Evolutionary conservation across 495 filamentous ascomycete species (phyloP), one percentile per base, ranked within the genome.

Genomic region (Glarea lozoyensis): DNA sequence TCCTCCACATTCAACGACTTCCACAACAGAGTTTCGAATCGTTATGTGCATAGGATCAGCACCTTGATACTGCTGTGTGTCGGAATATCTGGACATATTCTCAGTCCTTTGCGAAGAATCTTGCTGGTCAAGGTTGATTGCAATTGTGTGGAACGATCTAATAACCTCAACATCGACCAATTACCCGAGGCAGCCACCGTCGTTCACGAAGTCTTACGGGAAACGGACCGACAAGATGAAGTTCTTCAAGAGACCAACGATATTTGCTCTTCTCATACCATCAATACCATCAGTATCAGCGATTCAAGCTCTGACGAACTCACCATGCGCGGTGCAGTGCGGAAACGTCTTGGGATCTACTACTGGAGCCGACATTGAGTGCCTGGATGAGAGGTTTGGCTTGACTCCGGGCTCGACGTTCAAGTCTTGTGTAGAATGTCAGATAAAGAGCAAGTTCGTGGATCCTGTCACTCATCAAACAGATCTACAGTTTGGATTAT

Each of bases 401-500:
- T 64, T 67, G 1, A 40, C 45, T 0, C 59, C 52, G 9, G 79
- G 78, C 1, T 60, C 54, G 19, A 60, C 61, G 33, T 84, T 80
- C 48, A 55, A 79, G 50, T 58, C 64, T 6, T 84, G 80, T 40
- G 40, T 81, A 19, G 58, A 62, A n/a, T 84, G 80, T 45, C 56
- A 76, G 39, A 59, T 81, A 48, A 55, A 66, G n/a, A 82, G 78
- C 42, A 60, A 62, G 5, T 73, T 67, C 43, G 47, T 63, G 12
- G 70, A 75, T 56, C 48, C 59, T 0, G 31, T 37, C 0, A 66
- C 63, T 0, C 65, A 66, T 11, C 66, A 77, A 55, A 68, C 68
- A 3, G 78, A 84, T 53, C 56, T 77, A 0, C 62, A 70, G 52
- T 81, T 74, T 75, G 78, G 61, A 16, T 60, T 84, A 15, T 82